phyloP scores from a whole-genome alignment of 2,329 filamentous ascomycete species.

The Achaetomium macrosporum region DNA sequence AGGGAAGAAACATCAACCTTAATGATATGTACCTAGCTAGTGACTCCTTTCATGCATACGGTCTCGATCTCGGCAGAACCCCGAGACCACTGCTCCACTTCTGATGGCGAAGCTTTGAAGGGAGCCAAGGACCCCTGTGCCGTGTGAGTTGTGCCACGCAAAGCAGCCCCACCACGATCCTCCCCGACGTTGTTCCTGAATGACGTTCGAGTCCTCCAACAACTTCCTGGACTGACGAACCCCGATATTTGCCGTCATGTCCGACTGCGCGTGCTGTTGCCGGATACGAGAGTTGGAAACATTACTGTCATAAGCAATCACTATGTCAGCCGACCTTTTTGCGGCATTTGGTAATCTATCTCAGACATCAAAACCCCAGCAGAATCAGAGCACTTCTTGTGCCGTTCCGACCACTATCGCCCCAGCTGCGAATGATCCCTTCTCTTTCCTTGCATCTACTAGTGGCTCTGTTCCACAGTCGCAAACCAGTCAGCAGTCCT shows the following conservation, averaged over 20 bases:
- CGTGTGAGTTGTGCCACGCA: background rate
- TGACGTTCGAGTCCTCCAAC: background rate
- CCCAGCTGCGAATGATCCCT: conserved; percentile 27
- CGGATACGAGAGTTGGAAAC: background rate
- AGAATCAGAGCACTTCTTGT: conserved; percentile 13
- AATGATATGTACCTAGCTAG: background rate
- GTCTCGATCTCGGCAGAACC: background rate
- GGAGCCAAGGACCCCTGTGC: background rate
- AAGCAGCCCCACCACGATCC: background rate
- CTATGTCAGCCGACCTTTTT: conserved; percentile 62
- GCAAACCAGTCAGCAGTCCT: conserved; percentile 14
- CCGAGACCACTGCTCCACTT: background rate
- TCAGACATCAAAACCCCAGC: conserved; percentile 29
- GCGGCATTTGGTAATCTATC: conserved; percentile 54
- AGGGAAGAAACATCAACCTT: too few relatives aligned
- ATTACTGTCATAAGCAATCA: background rate
- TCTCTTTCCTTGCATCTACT: conserved; percentile 26
- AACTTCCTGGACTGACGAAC: background rate
- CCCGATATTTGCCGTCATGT: background rate
- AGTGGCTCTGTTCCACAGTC: conserved; percentile 15
- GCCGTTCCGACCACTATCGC: conserved; percentile 6
- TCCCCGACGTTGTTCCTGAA: background rate
- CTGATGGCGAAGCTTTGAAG: background rate
- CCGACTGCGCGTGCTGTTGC: background rate
- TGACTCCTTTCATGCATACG: background rate